These are phyloP conservation scores for Candida sp. DNA, from an alignment of 1,139 yeast species.

Conservation along the genomic window DNA sequence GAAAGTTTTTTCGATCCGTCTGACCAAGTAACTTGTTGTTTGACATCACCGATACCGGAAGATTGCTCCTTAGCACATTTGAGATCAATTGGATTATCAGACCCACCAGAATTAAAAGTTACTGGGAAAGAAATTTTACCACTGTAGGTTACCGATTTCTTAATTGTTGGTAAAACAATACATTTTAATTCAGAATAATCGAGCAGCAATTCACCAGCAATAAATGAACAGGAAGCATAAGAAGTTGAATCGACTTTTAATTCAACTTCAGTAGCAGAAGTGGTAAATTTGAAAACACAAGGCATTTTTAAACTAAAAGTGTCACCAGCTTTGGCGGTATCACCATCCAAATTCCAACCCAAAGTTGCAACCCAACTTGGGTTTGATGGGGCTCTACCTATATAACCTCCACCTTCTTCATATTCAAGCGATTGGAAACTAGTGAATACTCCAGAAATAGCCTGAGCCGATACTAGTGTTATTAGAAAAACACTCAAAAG, in stretches of 20 bases:
- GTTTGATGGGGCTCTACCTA: slow-evolving; percentile 8
- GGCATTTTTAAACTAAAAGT: slow-evolving; percentile 24
- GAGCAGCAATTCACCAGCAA: slow-evolving; percentile 19
- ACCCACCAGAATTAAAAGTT: slow-evolving; percentile 21
- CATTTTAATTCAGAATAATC: slow-evolving; percentile 21
- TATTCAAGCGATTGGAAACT: slow-evolving; percentile 13
- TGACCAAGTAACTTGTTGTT: slow-evolving; percentile 21
- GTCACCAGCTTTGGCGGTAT: slow-evolving; percentile 18
- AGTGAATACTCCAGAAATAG: slow-evolving; percentile 14
- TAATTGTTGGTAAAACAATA: slow-evolving; percentile 15
- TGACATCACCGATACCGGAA: slow-evolving; percentile 12
- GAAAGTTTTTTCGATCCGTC: slow-evolving; percentile 24
- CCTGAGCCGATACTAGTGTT: neutral
- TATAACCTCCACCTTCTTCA: slow-evolving; percentile 6
- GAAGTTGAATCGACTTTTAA: slow-evolving; percentile 19
- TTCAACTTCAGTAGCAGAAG: slow-evolving; percentile 8
- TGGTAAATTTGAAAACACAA: slow-evolving; percentile 20
- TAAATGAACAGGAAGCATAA: slow-evolving; percentile 24
- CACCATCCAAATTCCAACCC: slow-evolving; percentile 20
- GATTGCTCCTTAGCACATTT: slow-evolving; percentile 15
- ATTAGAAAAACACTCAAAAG: neutral
- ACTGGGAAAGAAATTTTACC: slow-evolving; percentile 24
- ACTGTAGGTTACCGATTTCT: slow-evolving; percentile 7
- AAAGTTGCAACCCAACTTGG: slow-evolving; percentile 24
- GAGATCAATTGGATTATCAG: slow-evolving; percentile 15